phyloP scores from a whole-genome alignment of 2,329 filamentous ascomycete genomes.

The Lachnellula occidentalis region DNA sequence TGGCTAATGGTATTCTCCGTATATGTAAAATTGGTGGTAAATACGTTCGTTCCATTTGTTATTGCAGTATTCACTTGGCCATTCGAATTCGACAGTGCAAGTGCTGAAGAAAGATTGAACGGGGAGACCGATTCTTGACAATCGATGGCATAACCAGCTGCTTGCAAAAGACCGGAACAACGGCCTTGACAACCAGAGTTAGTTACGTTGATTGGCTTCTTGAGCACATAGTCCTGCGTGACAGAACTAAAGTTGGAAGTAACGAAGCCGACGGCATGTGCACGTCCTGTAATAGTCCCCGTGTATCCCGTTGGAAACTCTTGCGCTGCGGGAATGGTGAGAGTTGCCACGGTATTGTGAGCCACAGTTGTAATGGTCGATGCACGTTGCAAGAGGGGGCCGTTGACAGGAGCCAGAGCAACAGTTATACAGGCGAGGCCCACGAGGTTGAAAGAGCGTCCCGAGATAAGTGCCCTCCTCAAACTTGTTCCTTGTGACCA shows the following conservation, averaged over 20 bases:
- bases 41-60: not conserved
- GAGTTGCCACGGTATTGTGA: not conserved
- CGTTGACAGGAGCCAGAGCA: conserved; percentile 11
- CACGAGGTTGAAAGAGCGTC: conserved; percentile 9
- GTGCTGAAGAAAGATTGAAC: not conserved
- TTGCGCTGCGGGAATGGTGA: conserved; percentile 6
- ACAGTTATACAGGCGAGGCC: conserved; percentile 8
- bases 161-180: not conserved
- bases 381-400: conserved; percentile 16
- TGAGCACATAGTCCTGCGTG: conserved; percentile 1
- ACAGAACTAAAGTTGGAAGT: conserved; percentile 2
- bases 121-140: not conserved
- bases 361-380: conserved; percentile 6
- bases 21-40: conserved; percentile 2
- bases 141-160: not conserved
- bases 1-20: not conserved
- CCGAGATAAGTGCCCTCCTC: conserved; percentile 10
- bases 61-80: not conserved
- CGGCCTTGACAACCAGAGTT: not conserved
- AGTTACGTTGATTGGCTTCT: not conserved
- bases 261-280: conserved; percentile 5
- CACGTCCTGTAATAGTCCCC: conserved; percentile 1
- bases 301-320: conserved; percentile 13
- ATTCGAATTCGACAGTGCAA: not conserved
- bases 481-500: conserved; percentile 11